Percentiles rank a stretch among this genome's conserved stretches.
phyloP scores from a whole-genome alignment of 1,139 yeast species.

The Candida pseudoviswanathii region DNA sequence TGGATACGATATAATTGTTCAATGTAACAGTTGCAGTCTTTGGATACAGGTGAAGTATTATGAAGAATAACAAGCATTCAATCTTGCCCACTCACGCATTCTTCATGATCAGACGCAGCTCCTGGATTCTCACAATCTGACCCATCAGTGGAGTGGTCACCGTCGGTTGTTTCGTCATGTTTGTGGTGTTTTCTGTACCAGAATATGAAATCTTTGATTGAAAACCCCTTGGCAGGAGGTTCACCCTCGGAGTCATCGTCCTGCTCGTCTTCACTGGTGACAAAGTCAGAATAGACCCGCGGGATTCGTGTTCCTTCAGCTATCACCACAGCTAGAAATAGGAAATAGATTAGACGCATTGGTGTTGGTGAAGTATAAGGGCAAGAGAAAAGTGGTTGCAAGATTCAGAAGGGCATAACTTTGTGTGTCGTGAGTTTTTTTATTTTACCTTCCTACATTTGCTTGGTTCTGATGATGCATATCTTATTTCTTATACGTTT shows the following conservation, averaged over 20 bases:
- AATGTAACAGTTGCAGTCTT: conserved; percentile 78
- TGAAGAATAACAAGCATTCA: conserved; percentile 26
- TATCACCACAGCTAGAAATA: not conserved
- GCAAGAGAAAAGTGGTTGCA: conserved; percentile 1
- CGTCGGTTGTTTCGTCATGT: not conserved
- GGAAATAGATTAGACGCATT: conserved; percentile 2
- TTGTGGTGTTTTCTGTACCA: not conserved
- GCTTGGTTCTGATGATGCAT: not conserved
- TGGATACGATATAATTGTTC: conserved; percentile 69
- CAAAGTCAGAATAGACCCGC: conserved; percentile 3
- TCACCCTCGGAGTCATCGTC: conserved; percentile 1
- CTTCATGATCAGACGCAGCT: not conserved
- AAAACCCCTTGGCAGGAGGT: conserved; percentile 9
- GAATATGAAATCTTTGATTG: conserved; percentile 5
- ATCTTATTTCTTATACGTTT: not conserved
- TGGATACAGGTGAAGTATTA: conserved; percentile 78
- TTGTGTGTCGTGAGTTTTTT: not conserved
- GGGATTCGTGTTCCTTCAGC: not conserved
- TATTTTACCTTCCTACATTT: not conserved
- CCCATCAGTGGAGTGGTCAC: not conserved
- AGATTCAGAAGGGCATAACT: conserved; percentile 2
- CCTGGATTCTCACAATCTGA: not conserved
- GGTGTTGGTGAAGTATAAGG: not conserved
- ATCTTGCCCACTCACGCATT: not conserved
- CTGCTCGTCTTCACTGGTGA: conserved; percentile 2